These are phyloP conservation scores for Adansonia gregorii DNA, from an alignment of 441 rosid genomes.

Conservation along the genomic window DNA sequence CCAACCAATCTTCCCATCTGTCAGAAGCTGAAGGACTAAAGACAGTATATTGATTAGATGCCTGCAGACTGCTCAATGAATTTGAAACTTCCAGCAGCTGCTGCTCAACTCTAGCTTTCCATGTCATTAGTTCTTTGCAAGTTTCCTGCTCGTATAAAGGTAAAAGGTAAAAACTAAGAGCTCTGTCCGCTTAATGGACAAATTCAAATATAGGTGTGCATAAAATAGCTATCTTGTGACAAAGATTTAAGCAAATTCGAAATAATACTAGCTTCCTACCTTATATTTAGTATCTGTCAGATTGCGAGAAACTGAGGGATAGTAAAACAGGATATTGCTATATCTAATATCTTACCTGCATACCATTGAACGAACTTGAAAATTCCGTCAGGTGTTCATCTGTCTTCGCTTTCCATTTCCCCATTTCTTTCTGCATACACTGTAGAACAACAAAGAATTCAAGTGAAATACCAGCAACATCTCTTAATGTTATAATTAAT, in stretches of 20 bases:
- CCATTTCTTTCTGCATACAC: constrained; percentile 60
- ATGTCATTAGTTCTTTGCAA: constrained; percentile 56
- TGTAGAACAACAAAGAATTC: constrained; percentile 33
- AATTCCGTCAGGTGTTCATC: constrained; percentile 61
- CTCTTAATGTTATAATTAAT: not conserved
- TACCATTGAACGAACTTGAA: constrained; percentile 63
- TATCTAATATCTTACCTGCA: constrained; percentile 74
- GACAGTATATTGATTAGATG: constrained; percentile 51
- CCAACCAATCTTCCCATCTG: constrained; percentile 81
- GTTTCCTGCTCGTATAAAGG: constrained; percentile 47
- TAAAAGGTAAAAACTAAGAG: not conserved
- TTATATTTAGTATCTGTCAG: not conserved
- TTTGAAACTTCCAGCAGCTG: constrained; percentile 68
- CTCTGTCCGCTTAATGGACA: not conserved
- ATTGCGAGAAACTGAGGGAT: constrained; percentile 15
- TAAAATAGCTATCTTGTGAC: not conserved
- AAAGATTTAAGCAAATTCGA: not conserved
- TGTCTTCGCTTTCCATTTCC: constrained; percentile 63
- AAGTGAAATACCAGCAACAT: constrained; percentile 18
- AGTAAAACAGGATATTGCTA: constrained; percentile 13
- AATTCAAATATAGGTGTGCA: not conserved
- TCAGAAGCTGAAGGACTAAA: constrained; percentile 61
- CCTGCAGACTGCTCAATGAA: constrained; percentile 58
- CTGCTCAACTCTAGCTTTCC: constrained; percentile 72
- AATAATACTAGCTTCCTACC: not conserved